phyloP scores from a whole-genome alignment of 176 grass and related monocot species.

The Rhynchospora breviuscula region DNA sequence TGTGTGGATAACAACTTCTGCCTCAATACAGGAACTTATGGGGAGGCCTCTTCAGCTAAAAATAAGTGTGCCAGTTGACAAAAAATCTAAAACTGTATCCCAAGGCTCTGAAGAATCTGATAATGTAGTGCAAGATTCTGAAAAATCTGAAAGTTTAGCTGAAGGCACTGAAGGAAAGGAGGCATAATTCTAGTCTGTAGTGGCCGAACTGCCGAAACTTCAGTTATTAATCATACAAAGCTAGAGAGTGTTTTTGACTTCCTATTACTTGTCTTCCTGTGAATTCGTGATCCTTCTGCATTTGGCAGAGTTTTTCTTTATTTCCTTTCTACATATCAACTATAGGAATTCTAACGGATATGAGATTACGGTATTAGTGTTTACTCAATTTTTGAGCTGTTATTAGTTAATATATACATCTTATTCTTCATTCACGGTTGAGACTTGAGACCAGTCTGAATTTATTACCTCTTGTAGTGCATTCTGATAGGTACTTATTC shows the following conservation, averaged over 20 bases:
- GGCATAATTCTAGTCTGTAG: background rate
- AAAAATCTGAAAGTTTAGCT: conserved; percentile 26
- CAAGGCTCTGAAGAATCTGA: background rate
- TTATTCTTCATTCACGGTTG: background rate
- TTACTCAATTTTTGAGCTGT: background rate
- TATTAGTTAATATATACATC: background rate
- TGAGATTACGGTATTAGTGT: background rate
- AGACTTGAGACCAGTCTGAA: background rate
- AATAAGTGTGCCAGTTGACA: conserved; percentile 38
- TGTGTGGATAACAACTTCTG: conserved; percentile 11
- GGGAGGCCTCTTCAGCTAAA: conserved; percentile 57
- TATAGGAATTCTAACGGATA: background rate
- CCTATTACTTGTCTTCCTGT: background rate
- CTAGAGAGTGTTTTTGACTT: background rate
- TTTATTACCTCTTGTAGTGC: background rate
- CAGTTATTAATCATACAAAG: background rate
- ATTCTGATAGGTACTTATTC: background rate
- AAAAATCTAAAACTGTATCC: conserved; percentile 29
- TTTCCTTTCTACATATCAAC: background rate
- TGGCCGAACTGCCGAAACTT: background rate
- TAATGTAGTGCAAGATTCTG: background rate
- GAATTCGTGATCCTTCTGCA: background rate
- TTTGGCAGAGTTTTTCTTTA: background rate
- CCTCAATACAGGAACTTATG: conserved; percentile 69
- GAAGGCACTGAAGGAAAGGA: conserved; percentile 17